These are phyloP conservation scores for Lasiodiplodia citricola DNA, from an alignment of 2,329 filamentous ascomycete genomes.

Conservation along the genomic window DNA sequence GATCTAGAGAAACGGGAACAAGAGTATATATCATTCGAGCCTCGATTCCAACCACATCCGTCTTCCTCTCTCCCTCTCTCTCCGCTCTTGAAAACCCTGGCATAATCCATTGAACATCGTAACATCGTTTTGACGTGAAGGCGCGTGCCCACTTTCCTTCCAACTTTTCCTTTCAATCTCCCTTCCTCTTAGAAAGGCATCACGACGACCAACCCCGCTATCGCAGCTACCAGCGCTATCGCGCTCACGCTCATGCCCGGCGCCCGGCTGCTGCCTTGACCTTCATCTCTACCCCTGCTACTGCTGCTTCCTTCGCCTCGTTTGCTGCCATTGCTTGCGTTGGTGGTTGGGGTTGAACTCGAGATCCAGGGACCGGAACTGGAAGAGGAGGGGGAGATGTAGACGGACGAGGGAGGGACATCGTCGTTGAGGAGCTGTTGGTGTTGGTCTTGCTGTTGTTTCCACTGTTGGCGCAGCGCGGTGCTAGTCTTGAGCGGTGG, in stretches of 20 bases:
- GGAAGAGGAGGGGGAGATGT: not conserved
- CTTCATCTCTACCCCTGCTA: not conserved
- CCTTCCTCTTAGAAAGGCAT: not conserved
- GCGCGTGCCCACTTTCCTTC: too few species aligned
- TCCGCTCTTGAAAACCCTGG: too few species aligned
- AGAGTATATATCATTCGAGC: too few species aligned
- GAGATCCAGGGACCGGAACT: not conserved
- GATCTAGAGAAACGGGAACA: too few species aligned
- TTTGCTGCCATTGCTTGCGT: not conserved
- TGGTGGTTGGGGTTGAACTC: not conserved
- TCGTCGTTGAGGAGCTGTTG: too few species aligned
- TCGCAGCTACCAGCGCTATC: slow-evolving; percentile 6
- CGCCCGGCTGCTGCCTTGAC: not conserved
- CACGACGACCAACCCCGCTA: slow-evolving; percentile 1
- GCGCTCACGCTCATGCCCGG: not conserved
- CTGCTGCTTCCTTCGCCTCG: not conserved
- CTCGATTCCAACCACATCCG: too few species aligned
- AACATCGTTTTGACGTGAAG: too few species aligned
- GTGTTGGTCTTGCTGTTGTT: not conserved
- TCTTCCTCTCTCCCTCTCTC: too few species aligned
- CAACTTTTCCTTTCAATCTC: too few species aligned
- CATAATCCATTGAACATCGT: too few species aligned
- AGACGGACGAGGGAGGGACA: not conserved
- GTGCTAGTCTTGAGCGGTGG: not conserved
- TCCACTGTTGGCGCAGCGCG: not conserved